These are phyloP conservation scores for Mesotaenium endlicherianum DNA, from an alignment of 139 green algal species.

Conservation along the genomic window DNA sequence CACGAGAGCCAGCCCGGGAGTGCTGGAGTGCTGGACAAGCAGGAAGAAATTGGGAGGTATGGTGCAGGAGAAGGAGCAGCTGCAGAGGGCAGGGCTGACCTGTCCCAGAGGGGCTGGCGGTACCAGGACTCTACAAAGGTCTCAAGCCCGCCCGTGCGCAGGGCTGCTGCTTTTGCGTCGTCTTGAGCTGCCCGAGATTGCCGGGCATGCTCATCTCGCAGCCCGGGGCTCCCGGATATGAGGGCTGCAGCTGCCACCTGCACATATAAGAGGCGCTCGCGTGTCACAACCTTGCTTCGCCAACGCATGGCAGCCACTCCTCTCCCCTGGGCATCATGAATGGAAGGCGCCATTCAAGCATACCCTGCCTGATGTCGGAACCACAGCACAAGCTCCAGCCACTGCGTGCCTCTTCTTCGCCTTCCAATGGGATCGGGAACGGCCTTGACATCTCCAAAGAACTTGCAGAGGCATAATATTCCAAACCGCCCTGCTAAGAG, in stretches of 20 bases:
- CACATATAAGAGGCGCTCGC: background rate
- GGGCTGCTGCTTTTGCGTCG: background rate
- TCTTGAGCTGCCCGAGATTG: background rate
- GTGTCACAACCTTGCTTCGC: background rate
- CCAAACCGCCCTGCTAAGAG: no score
- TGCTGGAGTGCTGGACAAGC: background rate
- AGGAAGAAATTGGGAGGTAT: background rate
- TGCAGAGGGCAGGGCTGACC: background rate
- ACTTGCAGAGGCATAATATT: no score
- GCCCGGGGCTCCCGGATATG: slow-evolving; percentile 16
- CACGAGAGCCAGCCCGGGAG: no score
- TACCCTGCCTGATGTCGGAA: background rate
- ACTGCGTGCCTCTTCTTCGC: background rate
- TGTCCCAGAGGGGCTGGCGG: slow-evolving; percentile 15
- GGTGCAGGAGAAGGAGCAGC: background rate
- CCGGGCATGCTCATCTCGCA: background rate
- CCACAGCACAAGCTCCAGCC: background rate
- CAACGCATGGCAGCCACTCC: background rate
- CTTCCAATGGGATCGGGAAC: background rate
- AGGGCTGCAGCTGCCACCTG: background rate
- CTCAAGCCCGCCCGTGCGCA: background rate
- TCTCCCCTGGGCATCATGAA: background rate
- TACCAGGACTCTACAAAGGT: slow-evolving; percentile 33
- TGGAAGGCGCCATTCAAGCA: no score
- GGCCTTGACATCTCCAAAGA: background rate